Evolutionary conservation across 2,329 filamentous ascomycete species (phyloP).

Genomic region (Trichophyton schoenleinii): DNA sequence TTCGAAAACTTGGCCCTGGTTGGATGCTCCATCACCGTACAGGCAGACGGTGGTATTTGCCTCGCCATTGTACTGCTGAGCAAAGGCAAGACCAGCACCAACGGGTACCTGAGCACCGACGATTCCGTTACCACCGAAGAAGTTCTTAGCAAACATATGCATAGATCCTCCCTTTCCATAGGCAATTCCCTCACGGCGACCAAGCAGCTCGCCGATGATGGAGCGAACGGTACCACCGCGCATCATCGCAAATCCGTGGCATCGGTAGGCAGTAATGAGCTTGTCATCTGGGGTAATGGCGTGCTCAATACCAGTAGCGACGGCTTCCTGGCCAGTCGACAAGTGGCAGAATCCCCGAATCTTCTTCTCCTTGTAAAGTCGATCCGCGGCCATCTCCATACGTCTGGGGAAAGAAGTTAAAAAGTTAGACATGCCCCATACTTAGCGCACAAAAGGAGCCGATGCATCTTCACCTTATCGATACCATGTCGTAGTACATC

Average conservation of each 20-base stretch:
- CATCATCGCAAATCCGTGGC: conserved; percentile 97
- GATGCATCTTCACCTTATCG: conserved; percentile 60
- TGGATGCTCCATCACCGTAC: conserved; percentile 96
- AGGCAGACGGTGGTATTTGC: conserved; percentile 79
- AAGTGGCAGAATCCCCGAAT: conserved; percentile 99
- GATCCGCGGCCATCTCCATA: conserved; percentile 99
- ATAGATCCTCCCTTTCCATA: conserved; percentile 99
- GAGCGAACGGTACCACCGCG: conserved; percentile 79
- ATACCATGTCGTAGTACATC: conserved; percentile 98
- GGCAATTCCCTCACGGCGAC: conserved; percentile 88
- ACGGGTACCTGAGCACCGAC: conserved; percentile 97
- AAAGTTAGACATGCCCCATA: neutral
- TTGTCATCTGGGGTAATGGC: conserved; percentile 85
- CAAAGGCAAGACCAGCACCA: conserved; percentile 90
- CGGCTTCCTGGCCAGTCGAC: conserved; percentile 94
- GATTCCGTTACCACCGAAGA: conserved; percentile 98
- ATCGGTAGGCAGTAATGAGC: conserved; percentile 95
- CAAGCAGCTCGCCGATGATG: conserved; percentile 91
- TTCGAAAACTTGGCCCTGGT: conserved; percentile 99
- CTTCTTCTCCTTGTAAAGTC: conserved; percentile 99
- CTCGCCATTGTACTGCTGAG: conserved; percentile 82
- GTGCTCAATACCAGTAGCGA: conserved; percentile 93
- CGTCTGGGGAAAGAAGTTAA: conserved; percentile 48
- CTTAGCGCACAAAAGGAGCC: neutral
- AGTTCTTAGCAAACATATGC: conserved; percentile 98